Base-by-base conservation (phyloP, 495 filamentous ascomycete species). In the Aspergillus hancockii region DNA sequence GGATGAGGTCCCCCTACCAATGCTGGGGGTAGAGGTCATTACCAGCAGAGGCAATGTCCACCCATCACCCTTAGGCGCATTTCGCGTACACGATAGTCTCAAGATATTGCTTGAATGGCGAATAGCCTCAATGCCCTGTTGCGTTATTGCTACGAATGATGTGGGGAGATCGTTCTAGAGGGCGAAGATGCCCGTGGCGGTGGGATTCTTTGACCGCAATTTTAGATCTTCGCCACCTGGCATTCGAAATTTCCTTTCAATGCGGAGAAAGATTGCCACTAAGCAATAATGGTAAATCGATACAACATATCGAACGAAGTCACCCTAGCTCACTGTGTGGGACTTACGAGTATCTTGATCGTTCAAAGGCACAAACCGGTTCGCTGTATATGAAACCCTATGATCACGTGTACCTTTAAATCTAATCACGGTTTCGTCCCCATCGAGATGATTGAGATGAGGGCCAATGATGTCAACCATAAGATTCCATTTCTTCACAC, bases 171-270 rank as follows among this genome's bases (percentile, higher is more conserved):
- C 18, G 55, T 57, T 50, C 46, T 45, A 52, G 55, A 25, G 47
- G n/a, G 32, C 21, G 13, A n/a, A n/a, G 31, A 38, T 54, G 52
- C 14, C 53, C 52, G 54, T 62, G 54, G 59, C 47, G 60, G 49
- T 53, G 49, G 54, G 54, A 36, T 49, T 52, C 22, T 50, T 53
- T 62, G 60, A 62, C 60, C 60, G 60, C 60, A 62, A 62, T n/a
- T 62, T 62, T 34, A 56, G 30, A 49, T 49, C 38, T 13, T 49
- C 34, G 60, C 60, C 60, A 62, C 60, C 53, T 62, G 60, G 49
- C 54, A 62, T 54, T 59, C 50, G 19, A 59, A 14, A 52, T 49
- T 49, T 19, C n/a, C 34, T 4, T 46, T 51, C 40, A 19, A 23
- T 54, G 43, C 57, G 54, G 54, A 57, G 54, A 57, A 57, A 57